A percentile compares a stretch with the other conserved stretches of the same genome.
These are phyloP conservation scores for Trichoderma sp. DNA, from an alignment of 2,329 filamentous ascomycete species.

Conservation along the genomic window DNA sequence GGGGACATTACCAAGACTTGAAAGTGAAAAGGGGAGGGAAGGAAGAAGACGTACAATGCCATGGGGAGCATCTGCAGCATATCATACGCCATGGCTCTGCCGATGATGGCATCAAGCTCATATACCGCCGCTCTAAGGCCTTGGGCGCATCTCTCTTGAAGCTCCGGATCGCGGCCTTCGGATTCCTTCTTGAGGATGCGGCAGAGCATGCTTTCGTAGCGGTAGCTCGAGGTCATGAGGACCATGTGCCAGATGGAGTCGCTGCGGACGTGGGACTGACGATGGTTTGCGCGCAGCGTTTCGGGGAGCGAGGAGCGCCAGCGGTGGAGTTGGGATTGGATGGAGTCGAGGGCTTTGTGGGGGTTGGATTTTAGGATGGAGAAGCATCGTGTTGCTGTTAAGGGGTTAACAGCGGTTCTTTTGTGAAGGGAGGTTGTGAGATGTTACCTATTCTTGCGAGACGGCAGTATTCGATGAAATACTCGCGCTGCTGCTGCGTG, in stretches of 20 bases:
- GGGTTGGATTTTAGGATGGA: not conserved
- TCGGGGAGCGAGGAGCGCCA: not conserved
- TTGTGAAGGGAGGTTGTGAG: too few species aligned
- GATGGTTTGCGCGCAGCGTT: not conserved
- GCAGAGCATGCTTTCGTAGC: not conserved
- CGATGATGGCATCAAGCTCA: not conserved
- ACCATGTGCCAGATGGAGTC: not conserved
- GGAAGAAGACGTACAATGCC: not conserved
- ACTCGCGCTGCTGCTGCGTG: not conserved
- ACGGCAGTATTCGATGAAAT: not conserved
- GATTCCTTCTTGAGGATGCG: not conserved
- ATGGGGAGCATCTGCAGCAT: not conserved
- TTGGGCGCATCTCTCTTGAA: not conserved
- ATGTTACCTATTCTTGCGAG: not conserved
- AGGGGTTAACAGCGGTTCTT: not conserved
- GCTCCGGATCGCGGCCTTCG: not conserved
- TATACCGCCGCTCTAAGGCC: not conserved
- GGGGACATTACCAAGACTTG: not conserved
- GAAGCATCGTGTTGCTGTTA: not conserved
- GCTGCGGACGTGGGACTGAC: not conserved
- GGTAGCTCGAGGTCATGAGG: not conserved
- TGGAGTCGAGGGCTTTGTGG: not conserved
- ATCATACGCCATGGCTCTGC: not conserved
- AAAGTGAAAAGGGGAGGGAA: too few species aligned
- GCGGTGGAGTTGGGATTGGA: not conserved